Conservation (phyloP, 345 rosid species). For the Salix brachista region DNA sequence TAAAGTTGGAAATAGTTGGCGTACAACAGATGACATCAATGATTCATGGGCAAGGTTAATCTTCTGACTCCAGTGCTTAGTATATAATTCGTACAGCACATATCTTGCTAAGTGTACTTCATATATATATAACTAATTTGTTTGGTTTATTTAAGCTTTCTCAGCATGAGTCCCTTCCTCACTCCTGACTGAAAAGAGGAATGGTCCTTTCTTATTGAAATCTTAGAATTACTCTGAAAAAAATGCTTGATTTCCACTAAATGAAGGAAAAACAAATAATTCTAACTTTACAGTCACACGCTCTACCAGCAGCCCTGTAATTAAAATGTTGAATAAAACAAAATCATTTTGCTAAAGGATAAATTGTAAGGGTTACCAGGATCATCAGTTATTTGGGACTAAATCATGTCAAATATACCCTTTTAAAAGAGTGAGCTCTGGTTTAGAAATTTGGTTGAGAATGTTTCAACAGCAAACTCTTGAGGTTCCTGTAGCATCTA, state of each 20-base stretch:
- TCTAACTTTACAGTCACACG: too few species aligned
- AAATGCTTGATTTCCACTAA: not conserved
- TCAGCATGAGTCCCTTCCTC: not conserved
- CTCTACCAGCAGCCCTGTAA: too few species aligned
- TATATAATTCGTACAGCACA: not conserved
- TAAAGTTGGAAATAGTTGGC: slow-evolving; percentile 97
- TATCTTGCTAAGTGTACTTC: not conserved
- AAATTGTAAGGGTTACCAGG: not conserved
- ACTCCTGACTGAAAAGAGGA: not conserved
- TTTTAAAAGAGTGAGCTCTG: too few species aligned
- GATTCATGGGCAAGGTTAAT: slow-evolving; percentile 93
- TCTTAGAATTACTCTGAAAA: not conserved
- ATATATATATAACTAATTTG: not conserved
- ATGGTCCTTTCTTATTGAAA: not conserved
- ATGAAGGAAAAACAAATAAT: too few species aligned
- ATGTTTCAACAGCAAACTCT: too few species aligned
- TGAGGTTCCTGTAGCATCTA: too few species aligned
- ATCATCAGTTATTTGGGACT: too few species aligned
- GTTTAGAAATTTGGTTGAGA: too few species aligned
- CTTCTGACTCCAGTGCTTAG: slow-evolving; percentile 10
- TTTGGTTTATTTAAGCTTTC: not conserved
- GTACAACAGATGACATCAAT: slow-evolving; percentile 86
- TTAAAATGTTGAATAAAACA: too few species aligned
- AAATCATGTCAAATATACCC: too few species aligned
- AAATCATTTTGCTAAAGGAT: not conserved